Percentiles rank a stretch among this genome's conserved stretches.
phyloP scores from a whole-genome alignment of 2,329 filamentous ascomycete genomes.

The Dactylonectria estremocensis region DNA sequence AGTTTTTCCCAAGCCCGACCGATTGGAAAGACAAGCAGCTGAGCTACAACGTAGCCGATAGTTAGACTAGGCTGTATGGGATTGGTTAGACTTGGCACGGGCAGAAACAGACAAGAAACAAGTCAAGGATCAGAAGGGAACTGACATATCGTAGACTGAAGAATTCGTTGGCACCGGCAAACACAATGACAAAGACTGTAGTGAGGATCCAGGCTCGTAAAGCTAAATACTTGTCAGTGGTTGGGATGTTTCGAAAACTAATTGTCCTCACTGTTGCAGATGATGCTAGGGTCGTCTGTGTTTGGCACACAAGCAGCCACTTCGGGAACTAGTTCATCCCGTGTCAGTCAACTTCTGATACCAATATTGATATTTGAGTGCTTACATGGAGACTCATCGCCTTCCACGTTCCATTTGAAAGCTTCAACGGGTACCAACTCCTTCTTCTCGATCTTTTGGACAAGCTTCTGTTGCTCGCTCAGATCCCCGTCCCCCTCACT shows the following conservation, averaged over 20 bases:
- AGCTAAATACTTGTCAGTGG: not conserved
- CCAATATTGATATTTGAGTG: not conserved
- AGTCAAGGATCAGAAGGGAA: not conserved
- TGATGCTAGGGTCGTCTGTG: constrained; percentile 20
- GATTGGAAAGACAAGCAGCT: constrained; percentile 27
- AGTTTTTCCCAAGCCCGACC: constrained; percentile 24
- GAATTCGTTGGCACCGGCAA: constrained; percentile 29
- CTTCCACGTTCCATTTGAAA: constrained; percentile 29
- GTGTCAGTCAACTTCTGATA: not conserved
- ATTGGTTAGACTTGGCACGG: not conserved
- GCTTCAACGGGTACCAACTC: constrained; percentile 26
- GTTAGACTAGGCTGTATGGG: constrained; percentile 9
- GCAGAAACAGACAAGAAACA: not conserved
- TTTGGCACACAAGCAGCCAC: constrained; percentile 30
- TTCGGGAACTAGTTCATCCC: constrained; percentile 5
- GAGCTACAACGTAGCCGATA: constrained; percentile 28
- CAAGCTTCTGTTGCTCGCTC: constrained; percentile 22
- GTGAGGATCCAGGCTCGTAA: constrained; percentile 24
- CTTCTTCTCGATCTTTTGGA: constrained; percentile 10
- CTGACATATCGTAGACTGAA: constrained; percentile 30
- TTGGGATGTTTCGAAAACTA: too few relatives aligned
- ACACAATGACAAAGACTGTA: constrained; percentile 19
- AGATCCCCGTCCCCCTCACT: constrained; percentile 8
- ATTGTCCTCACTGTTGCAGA: constrained; percentile 12
- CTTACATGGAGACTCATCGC: constrained; percentile 27